Evolutionary conservation across 139 green algal species (phyloP), one percentile per base, ranked within the genome.

Genomic region (Diplosphaera chodatii): DNA sequence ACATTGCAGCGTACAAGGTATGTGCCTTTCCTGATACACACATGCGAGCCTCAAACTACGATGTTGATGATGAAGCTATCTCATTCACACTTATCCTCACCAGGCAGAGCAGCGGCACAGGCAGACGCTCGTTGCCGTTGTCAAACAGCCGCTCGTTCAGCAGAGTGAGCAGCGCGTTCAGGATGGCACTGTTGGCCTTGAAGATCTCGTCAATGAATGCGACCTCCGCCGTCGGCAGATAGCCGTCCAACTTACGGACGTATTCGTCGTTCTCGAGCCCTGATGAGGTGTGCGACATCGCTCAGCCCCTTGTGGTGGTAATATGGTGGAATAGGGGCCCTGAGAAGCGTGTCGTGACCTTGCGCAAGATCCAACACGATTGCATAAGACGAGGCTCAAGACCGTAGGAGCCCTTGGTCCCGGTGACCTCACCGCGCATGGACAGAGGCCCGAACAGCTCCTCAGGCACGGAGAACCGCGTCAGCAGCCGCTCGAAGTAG

Each of bases 111-210:
- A 95, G 84, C 10, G 90, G 87, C 40, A 92, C 89, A 0, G 72
- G 8, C n/a, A 91, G 27, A 10, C 91, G 84, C 73, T 88, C 64
- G 74, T 77, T 89, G 75, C 94, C 94, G 79, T 98, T 98, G 85
- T 98, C 94, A 75, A 97, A 98, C 32, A 97, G 88, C 25, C 94
- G 82, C 88, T 98, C 94, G 78, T 98, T 97, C 28, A 98, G 85
- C 25, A 98, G 82, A 2, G 93, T 97, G 21, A 98, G 87, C 79
- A 98, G 81, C 1, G 94, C 88, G 80, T 98, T 98, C 32, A 97
- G 82, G 84, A 98, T 98, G 68, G 94, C 93, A 18, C 79, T 91
- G 87, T 97, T 97, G 74, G 94, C 93, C 71, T 88, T 88, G 77
- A 93, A 93, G 70, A 97, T 95, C 76, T 98, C 92, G 48, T 97